Percentiles rank a stretch among this genome's conserved stretches.
phyloP scores from a whole-genome alignment of 2,329 filamentous ascomycete species.

The Aspergillus persii region DNA sequence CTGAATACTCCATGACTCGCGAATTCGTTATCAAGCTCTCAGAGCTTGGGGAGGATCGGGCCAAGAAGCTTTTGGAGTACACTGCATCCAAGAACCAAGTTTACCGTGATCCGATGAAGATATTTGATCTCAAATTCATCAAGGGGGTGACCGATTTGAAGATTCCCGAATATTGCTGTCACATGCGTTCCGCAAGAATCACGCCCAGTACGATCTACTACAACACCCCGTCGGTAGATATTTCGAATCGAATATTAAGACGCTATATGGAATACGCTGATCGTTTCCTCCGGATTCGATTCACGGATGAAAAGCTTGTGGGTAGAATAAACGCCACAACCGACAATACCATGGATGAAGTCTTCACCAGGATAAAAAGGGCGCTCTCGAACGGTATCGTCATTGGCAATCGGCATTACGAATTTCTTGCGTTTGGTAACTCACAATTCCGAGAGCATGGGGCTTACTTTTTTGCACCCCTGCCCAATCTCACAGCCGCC shows the following conservation, averaged over 20 bases:
- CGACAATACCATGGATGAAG: slow-evolving; percentile 60
- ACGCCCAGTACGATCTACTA: slow-evolving; percentile 83
- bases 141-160: slow-evolving; percentile 50
- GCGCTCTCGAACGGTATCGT: slow-evolving; percentile 74
- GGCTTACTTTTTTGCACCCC: slow-evolving; percentile 86
- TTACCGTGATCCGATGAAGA: slow-evolving; percentile 67
- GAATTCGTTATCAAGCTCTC: slow-evolving; percentile 66
- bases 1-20: slow-evolving; percentile 68
- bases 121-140: slow-evolving; percentile 58
- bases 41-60: slow-evolving; percentile 51
- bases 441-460: slow-evolving; percentile 91
- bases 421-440: slow-evolving; percentile 92
- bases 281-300: slow-evolving; percentile 83
- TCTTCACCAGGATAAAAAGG: slow-evolving; percentile 72
- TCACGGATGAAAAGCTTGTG: slow-evolving; percentile 72
- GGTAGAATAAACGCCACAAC: slow-evolving; percentile 61
- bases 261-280: slow-evolving; percentile 67
- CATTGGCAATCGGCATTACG: slow-evolving; percentile 77
- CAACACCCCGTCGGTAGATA: slow-evolving; percentile 74
- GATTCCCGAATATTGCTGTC: slow-evolving; percentile 70
- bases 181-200: slow-evolving; percentile 72
- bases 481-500: slow-evolving; percentile 64
- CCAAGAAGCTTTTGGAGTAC: slow-evolving; percentile 69
- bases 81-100: slow-evolving; percentile 63
- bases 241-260: slow-evolving; percentile 82